A percentile compares a stretch with the other conserved stretches of the same genome.
Evolutionary conservation across 768 basidiomycete genomes (phyloP).

Genomic region (Macrocybe gigantea): DNA sequence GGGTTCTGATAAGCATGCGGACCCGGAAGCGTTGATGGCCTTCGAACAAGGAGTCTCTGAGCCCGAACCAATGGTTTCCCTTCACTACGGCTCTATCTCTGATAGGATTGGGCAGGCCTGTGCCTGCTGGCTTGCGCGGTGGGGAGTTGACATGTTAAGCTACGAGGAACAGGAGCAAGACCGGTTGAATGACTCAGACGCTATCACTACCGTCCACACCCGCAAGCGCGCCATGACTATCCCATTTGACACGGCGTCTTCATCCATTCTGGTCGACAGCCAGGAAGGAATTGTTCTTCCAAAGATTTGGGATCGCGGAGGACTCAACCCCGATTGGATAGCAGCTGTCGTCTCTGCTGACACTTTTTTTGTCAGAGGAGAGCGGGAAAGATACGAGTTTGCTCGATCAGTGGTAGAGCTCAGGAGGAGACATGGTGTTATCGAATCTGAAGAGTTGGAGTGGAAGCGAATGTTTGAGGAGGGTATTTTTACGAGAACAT

Average conservation of each 20-base stretch:
- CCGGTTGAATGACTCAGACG: conserved; percentile 8
- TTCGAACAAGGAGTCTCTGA: conserved; percentile 13
- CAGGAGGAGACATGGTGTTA: conserved; percentile 47
- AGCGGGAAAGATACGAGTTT: conserved; percentile 76
- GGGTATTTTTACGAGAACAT: conserved; percentile 83
- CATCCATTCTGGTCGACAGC: conserved; percentile 3
- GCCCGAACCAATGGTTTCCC: conserved; percentile 28
- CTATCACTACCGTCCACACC: conserved; percentile 4
- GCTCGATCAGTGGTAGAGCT: conserved; percentile 74
- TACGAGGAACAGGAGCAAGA: conserved; percentile 43
- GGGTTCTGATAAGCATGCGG: too few relatives aligned
- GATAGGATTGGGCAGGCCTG: conserved; percentile 91
- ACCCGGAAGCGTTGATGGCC: not conserved
- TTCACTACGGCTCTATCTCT: conserved; percentile 82
- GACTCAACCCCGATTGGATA: conserved; percentile 69
- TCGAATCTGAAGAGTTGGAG: conserved; percentile 60
- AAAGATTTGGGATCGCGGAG: conserved; percentile 68
- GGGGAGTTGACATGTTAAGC: conserved; percentile 75
- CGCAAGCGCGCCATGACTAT: conserved; percentile 16
- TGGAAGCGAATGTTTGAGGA: conserved; percentile 66
- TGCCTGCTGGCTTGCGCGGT: conserved; percentile 81
- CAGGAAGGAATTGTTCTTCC: conserved; percentile 28
- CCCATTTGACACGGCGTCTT: conserved; percentile 8
- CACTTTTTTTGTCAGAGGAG: conserved; percentile 71
- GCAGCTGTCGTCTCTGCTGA: conserved; percentile 72